These are phyloP conservation scores for Suillus tomentosus DNA, from an alignment of 768 basidiomycete genomes.

Conservation along the genomic window DNA sequence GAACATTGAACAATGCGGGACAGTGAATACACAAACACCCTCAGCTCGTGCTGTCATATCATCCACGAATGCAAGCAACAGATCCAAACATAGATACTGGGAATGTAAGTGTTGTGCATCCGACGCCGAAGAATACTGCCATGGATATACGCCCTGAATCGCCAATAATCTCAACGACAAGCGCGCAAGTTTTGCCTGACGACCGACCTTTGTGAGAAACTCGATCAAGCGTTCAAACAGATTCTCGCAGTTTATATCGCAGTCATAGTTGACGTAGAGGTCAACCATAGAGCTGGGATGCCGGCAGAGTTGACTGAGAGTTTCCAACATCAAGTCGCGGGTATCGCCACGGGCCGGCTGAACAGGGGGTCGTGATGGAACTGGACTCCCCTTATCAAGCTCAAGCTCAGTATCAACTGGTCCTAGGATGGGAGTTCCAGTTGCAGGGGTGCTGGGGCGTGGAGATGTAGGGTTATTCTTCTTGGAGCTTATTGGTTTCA, in stretches of 20 bases:
- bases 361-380: constrained; percentile 59
- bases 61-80: constrained; percentile 83
- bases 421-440: constrained; percentile 45
- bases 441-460: constrained; percentile 51
- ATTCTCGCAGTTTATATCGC: constrained; percentile 95
- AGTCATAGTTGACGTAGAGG: constrained; percentile 95
- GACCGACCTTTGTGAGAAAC: constrained; percentile 80
- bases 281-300: constrained; percentile 95
- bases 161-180: constrained; percentile 11
- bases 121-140: constrained; percentile 54
- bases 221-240: constrained; percentile 87
- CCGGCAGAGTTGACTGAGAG: constrained; percentile 75
- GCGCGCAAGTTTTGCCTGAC: constrained; percentile 1
- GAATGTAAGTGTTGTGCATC: constrained; percentile 73
- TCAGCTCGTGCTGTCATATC: constrained; percentile 77
- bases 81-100: constrained; percentile 87
- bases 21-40: constrained; percentile 36
- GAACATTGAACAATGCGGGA: constrained; percentile 4
- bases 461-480: constrained; percentile 47
- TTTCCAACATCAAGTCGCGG: constrained; percentile 88
- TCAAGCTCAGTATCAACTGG: constrained; percentile 42
- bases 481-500: constrained; percentile 33
- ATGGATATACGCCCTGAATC: constrained; percentile 76
- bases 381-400: constrained; percentile 47
- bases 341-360: constrained; percentile 85